These are phyloP conservation scores for Ogataea trehaloabstinens DNA, from an alignment of 805 yeast species.

Conservation along the genomic window DNA sequence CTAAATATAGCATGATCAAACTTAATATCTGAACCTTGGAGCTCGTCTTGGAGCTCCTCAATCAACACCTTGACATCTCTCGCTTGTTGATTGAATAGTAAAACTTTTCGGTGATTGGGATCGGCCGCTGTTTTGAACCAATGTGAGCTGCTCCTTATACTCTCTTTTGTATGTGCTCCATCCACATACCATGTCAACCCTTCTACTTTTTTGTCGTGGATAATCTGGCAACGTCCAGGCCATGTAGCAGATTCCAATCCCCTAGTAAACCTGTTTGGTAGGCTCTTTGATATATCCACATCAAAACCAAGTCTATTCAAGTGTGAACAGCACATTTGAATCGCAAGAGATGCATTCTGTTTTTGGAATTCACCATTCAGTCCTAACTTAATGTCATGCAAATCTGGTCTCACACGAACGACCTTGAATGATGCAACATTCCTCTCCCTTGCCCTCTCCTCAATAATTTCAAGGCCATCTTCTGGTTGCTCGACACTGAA, in stretches of 20 bases:
- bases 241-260: conserved; percentile 74
- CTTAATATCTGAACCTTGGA: conserved; percentile 35
- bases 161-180: conserved; percentile 95
- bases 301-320: conserved; percentile 47
- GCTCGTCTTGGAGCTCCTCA: conserved; percentile 45
- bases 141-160: conserved; percentile 72
- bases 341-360: conserved; percentile 85
- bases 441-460: conserved; percentile 68
- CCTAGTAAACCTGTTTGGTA: conserved; percentile 48
- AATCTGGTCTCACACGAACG: conserved; percentile 45
- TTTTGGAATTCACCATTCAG: conserved; percentile 82
- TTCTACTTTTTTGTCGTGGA: conserved; percentile 39
- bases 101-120: conserved; percentile 37
- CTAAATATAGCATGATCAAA: conserved; percentile 83
- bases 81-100: conserved; percentile 92
- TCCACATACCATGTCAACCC: conserved; percentile 78
- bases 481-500: conserved; percentile 57
- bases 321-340: conserved; percentile 63
- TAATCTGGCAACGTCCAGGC: conserved; percentile 95
- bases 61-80: conserved; percentile 76
- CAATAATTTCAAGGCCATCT: conserved; percentile 53
- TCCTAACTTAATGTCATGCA: conserved; percentile 53
- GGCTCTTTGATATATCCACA: conserved; percentile 24
- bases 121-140: conserved; percentile 62
- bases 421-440: conserved; percentile 45